These are phyloP conservation scores for Epichloe coenophiala DNA, from an alignment of 2,329 filamentous ascomycete genomes.

Conservation along the genomic window DNA sequence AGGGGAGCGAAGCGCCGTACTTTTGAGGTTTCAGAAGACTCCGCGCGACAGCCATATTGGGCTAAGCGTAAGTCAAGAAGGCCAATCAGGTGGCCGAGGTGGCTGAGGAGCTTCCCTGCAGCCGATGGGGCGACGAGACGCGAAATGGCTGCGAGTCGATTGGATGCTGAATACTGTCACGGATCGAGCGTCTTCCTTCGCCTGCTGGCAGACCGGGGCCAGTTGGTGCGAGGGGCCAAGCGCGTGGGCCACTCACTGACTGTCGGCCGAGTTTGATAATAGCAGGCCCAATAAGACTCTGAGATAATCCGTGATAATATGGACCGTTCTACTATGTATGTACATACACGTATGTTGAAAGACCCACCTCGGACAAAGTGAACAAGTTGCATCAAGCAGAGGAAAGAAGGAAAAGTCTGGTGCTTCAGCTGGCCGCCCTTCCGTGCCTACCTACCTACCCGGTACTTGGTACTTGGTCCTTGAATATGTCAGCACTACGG, in stretches of 20 bases:
- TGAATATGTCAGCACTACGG: no score
- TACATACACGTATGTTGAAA: no score
- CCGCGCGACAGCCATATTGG: conserved; percentile 15
- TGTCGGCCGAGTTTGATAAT: conserved; percentile 2
- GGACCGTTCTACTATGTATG: neutral
- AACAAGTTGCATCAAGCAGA: no score
- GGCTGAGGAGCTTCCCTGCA: conserved; percentile 15
- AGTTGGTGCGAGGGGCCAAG: neutral
- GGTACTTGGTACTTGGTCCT: no score
- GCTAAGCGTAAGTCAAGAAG: conserved; percentile 15
- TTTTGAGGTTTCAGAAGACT: conserved; percentile 13
- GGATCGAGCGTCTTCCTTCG: neutral
- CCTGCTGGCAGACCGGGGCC: neutral
- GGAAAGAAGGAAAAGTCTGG: no score
- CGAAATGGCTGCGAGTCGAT: conserved; percentile 7
- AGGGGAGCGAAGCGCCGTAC: neutral
- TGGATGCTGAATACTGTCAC: conserved; percentile 2
- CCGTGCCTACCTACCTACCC: no score
- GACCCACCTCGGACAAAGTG: no score
- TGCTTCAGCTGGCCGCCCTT: no score
- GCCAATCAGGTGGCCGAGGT: conserved; percentile 18
- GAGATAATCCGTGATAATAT: no score
- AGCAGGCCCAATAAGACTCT: neutral
- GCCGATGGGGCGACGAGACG: conserved; percentile 11
- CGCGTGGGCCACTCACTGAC: neutral